Percentiles rank a stretch among this genome's conserved stretches.
phyloP scores from a whole-genome alignment of 176 grass and related monocot genomes.

The Thalia dealbata region DNA sequence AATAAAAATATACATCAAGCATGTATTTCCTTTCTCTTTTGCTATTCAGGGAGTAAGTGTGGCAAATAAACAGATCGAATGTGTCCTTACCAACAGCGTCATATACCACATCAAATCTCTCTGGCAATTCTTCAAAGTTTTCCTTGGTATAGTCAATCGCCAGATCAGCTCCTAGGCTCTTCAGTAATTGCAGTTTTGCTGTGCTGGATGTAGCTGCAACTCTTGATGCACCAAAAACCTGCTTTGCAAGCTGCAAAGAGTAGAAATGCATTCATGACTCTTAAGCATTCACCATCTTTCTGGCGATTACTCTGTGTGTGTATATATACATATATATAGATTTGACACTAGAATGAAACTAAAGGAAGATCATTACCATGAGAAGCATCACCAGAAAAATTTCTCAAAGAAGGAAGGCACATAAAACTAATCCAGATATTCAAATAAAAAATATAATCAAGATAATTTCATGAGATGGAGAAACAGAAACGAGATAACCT shows the following conservation, averaged over 20 bases:
- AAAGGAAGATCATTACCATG: not conserved
- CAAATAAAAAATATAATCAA: not conserved
- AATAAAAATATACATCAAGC: too few species aligned
- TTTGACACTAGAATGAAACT: not conserved
- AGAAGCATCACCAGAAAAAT: too few species aligned
- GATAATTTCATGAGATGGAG: not conserved
- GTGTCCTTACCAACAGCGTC: slow-evolving; percentile 59
- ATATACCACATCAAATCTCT: slow-evolving; percentile 74
- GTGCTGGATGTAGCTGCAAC: slow-evolving; percentile 64
- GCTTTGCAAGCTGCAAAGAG: slow-evolving; percentile 57
- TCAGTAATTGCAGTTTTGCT: slow-evolving; percentile 62
- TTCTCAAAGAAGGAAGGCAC: not conserved
- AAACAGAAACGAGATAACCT: slow-evolving; percentile 28
- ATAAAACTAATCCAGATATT: not conserved
- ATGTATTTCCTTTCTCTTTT: not conserved
- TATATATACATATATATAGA: not conserved
- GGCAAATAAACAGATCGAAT: not conserved
- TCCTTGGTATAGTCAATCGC: slow-evolving; percentile 88
- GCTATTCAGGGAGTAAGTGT: not conserved
- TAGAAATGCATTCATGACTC: not conserved
- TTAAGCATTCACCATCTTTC: not conserved
- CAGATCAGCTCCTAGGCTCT: slow-evolving; percentile 60
- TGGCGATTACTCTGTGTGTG: not conserved
- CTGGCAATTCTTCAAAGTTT: slow-evolving; percentile 54
- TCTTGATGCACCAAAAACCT: slow-evolving; percentile 60